Evolutionary conservation across 1,139 yeast genomes (phyloP).

Genomic region (Sugiyamaella paludigena): DNA sequence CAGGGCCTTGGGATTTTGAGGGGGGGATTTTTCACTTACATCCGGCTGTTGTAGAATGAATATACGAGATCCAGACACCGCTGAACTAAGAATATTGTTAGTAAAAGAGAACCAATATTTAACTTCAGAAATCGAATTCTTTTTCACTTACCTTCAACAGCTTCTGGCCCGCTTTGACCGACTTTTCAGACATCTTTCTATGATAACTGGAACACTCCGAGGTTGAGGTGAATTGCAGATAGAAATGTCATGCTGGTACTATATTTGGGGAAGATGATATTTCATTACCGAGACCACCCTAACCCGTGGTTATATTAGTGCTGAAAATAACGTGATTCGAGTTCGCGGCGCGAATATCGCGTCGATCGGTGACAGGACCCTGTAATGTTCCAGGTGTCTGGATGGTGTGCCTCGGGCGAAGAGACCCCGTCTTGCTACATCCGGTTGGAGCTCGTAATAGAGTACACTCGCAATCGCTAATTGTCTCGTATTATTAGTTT

Average conservation of each 20-base stretch:
- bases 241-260: not conserved
- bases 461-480: too few species aligned
- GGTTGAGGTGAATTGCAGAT: not conserved
- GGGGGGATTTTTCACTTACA: constrained; percentile 22
- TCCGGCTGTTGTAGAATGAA: constrained; percentile 69
- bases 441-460: too few species aligned
- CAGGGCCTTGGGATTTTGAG: too few species aligned
- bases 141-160: constrained; percentile 10
- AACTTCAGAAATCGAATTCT: not conserved
- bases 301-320: not conserved
- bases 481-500: too few species aligned
- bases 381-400: too few species aligned
- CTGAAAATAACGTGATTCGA: too few species aligned
- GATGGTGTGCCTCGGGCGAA: too few species aligned
- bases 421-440: too few species aligned
- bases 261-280: not conserved
- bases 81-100: constrained; percentile 35
- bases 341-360: too few species aligned
- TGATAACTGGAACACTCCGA: not conserved
- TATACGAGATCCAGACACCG: constrained; percentile 62
- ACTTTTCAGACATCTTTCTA: constrained; percentile 8
- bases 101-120: not conserved
- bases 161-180: constrained; percentile 14
- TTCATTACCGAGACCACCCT: not conserved
- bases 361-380: too few species aligned